Evolutionary conservation across 1,284 basidiomycete species (phyloP), one percentile per base, ranked within the genome.

Genomic region (Leccinum colubrinum): DNA sequence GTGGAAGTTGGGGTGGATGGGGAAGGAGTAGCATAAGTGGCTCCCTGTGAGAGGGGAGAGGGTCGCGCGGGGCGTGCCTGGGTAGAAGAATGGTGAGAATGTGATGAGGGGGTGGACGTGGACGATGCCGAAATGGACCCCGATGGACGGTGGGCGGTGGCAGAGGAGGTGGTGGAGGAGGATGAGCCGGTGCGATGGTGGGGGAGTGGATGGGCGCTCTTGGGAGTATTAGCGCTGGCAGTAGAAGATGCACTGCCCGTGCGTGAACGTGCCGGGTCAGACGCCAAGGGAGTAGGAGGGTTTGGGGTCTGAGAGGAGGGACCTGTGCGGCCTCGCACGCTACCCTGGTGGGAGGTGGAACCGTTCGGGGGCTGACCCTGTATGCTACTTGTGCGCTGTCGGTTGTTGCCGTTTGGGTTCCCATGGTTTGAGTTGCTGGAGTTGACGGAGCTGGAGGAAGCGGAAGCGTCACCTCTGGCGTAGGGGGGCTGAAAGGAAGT

Each of bases 1-100:
- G 62, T 43, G 1, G 66, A 54, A 0, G 71, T 56, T 1, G 59
- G 59, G 37, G 52, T 15, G 20, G 68, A 43, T 2, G 62, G 55
- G 11, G 69, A 41, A 0, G 65, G 27, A 20, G 83, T 81, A 11
- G 84, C 84, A 65, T 85, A 86, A 17, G 76, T 87, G 11, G 70
- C 62, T 46, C 85, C 87, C 71, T 92, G 90, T 4, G 88, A 90
- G 50, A 93, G 78, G 27, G 91, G 90, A 6, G 90, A 91, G 5
- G 90, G 91, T 60, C 88, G 87, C n/a, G 74, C 74, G 0, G 83
- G 83, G 58, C 86, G 86, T 51, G 83, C 79, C 41, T 69, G 66
- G 20, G 77, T 68, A 17, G 81, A 67, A 41, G 71, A 59, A 30
- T 70, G 68, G 41, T 69, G 67, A 8, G 74, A 67, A 55, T 77